These are phyloP conservation scores for Aureococcus anophagefferens DNA, from an alignment of 108 stramenopile genomes.

Conservation along the genomic window DNA sequence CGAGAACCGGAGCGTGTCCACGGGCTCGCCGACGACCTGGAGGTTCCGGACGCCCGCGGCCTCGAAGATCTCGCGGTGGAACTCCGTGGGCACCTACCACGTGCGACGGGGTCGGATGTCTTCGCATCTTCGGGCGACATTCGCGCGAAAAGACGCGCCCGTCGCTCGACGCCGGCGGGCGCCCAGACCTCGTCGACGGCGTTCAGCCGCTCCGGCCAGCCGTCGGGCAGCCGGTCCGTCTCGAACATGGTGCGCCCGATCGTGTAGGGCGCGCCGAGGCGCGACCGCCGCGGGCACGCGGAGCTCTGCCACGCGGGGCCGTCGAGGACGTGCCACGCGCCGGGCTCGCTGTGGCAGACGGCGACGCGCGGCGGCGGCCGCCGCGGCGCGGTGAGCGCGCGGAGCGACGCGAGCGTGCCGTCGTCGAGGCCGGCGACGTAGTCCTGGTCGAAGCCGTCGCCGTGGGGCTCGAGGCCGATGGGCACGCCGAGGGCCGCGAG, in stretches of 20 bases:
- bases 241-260: slow-evolving; percentile 49
- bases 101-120: no score
- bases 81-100: slow-evolving; percentile 31
- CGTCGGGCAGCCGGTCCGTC: slow-evolving; percentile 37
- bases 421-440: slow-evolving; percentile 8
- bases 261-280: slow-evolving; percentile 4
- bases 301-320: not conserved
- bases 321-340: slow-evolving; percentile 23
- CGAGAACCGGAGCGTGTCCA: slow-evolving; percentile 25
- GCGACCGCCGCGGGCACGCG: slow-evolving; percentile 3
- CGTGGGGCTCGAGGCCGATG: slow-evolving; percentile 20
- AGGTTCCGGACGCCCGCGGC: slow-evolving; percentile 14
- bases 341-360: slow-evolving; percentile 38
- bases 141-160: no score
- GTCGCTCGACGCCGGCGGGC: no score
- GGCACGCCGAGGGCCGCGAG: not conserved
- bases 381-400: no score
- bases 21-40: slow-evolving; percentile 17
- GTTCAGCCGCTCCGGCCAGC: slow-evolving; percentile 29
- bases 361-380: no score
- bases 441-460: slow-evolving; percentile 14
- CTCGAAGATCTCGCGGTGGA: slow-evolving; percentile 13
- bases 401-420: not conserved
- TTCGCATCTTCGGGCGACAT: no score
- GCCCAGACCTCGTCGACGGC: slow-evolving; percentile 39